Base-by-base conservation (phyloP, 805 yeast genomes). In the Barnettozyma pratensis region DNA sequence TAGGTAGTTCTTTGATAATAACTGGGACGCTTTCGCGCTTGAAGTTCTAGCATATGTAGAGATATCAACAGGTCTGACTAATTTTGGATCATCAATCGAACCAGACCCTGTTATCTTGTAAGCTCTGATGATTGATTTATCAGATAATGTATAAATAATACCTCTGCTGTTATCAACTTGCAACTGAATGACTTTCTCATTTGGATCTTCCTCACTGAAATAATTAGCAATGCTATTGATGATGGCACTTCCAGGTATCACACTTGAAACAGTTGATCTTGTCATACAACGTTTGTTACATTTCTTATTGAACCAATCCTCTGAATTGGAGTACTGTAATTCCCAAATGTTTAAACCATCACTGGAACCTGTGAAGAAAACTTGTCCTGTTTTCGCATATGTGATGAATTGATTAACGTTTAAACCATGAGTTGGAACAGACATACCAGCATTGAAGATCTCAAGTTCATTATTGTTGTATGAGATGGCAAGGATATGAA, bases 311-410 rank as follows among this genome's bases (percentile, higher is more conserved):
- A 89, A 89, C 87, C 96, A 92, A 47, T 87, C 84, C 42, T 89
- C 94, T 28, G 85, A 77, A 54, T 83, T 85, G 6, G 91, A 77
- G 63, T 94, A 94, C 50, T 80, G 83, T 47, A 94, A 71, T 61
- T 88, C 92, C 96, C 97, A 94, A 39, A 94, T 74, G 56, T 91
- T 81, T 36, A 74, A 68, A 2, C 90, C 92, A 55, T 87, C 89
- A 25, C 83, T 80, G 38, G 76, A 76, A n/a, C 96, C 95, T 7
- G 87, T 75, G 64, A 95, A 88, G 62, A 87, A 88, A 5, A 94
- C 79, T 48, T 92, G 90, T 42, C 88, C 85, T 1, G 94, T 82
- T 40, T 70, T 67, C 25, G 80, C 79, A 58, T 79, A 78, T 3
- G 78, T 71, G 1, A 76, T 71, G 46, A 92, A 77, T 39, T 79